Percentiles rank a stretch among this genome's conserved stretches.
Conservation (phyloP, 176 grass and related monocot species). For the Chloris gayana region DNA sequence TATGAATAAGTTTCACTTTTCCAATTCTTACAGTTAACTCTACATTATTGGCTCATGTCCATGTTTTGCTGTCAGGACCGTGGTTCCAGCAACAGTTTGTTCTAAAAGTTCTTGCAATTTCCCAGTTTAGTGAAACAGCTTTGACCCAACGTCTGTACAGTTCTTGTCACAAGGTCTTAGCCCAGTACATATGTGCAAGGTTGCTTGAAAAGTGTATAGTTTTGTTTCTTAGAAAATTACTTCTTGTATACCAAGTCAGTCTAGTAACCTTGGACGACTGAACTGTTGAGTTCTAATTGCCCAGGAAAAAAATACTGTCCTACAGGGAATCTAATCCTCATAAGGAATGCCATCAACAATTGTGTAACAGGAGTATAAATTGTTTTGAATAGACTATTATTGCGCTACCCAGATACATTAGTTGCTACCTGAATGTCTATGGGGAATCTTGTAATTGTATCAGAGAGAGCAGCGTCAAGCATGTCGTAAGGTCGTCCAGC, state of each 20-base stretch:
- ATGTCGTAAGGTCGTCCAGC: slow-evolving; percentile 81
- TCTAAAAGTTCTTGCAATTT: not conserved
- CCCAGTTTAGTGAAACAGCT: not conserved
- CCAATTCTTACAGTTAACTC: not conserved
- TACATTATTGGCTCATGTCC: not conserved
- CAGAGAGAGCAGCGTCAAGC: slow-evolving; percentile 92
- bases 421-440: slow-evolving; percentile 83
- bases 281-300: not conserved
- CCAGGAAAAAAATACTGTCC: not conserved
- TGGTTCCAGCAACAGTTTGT: not conserved
- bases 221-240: not conserved
- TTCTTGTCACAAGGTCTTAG: not conserved
- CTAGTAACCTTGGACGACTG: slow-evolving; percentile 38
- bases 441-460: slow-evolving; percentile 74
- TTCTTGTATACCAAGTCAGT: not conserved
- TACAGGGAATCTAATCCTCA: not conserved
- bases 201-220: not conserved
- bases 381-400: too few relatives aligned
- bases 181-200: not conserved
- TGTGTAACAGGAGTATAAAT: too few relatives aligned
- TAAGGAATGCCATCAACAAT: not conserved
- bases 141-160: not conserved
- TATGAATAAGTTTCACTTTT: not conserved
- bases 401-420: not conserved
- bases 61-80: not conserved